Evolutionary conservation across 257 asterid species (phyloP), one percentile per base, ranked within the genome.

Genomic region (Lycium ferocissimum): DNA sequence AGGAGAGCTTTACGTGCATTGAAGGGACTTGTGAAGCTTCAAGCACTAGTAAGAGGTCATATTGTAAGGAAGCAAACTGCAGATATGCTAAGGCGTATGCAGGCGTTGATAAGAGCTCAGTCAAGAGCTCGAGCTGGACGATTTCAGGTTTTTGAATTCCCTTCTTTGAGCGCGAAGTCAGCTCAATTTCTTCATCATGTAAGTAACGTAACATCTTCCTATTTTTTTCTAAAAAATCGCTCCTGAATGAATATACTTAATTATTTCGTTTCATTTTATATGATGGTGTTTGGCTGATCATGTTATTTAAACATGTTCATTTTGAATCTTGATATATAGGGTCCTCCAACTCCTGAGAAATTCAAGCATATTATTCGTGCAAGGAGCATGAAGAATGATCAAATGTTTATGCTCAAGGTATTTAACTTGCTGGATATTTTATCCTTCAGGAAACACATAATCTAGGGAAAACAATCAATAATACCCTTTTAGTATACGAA

Each of bases 321-420:
- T 79, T 45, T 47, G 22, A 72, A 40, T 72, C 43, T 79, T 80
- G 66, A 81, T 67, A 80, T 71, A 85, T 86, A 96, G 99, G 99
- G 95, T 5, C 98, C 97, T 47, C 90, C 87, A 58, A 96, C 99
- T 37, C 98, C 97, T 9, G 99, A 94, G 88, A 96, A 93, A 84
- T 87, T 81, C 56, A 98, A 96, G 85, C 94, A 87, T 57, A 84
- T 89, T 9, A 85, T 26, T 57, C 89, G 92, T 83, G 86, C 89
- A 1, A 80, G 90, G 91, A 93, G 92, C 76, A 83, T 85, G 91
- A 92, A 91, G 61, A 90, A 86, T 1, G 94, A 89, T 43, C 93
- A 90, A 17, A 71, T 80, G 40, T 38, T 66, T 38, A 80, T 88
- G 87, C 88, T 92, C 56, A 89, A 92, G 95, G 99, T 95, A 83